Evolutionary conservation across 805 yeast species (phyloP).

Genomic region (Dipodascus geniculatus): DNA sequence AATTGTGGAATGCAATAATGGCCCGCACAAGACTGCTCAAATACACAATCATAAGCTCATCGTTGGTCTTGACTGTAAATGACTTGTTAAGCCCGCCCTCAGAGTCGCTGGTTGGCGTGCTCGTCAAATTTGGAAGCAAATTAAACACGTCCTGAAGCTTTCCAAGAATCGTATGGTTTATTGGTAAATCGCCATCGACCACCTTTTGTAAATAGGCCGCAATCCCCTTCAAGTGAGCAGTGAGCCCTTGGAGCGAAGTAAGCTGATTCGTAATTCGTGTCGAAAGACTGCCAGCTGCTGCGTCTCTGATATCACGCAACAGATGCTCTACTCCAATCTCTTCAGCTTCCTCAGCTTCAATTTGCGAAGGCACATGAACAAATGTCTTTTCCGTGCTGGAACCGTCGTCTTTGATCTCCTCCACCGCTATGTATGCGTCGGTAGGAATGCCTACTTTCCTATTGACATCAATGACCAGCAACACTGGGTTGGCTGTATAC

Average conservation of each 20-base stretch:
- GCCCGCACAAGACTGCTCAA: constrained; percentile 84
- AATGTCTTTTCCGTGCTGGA: constrained; percentile 86
- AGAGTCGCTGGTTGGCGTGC: constrained; percentile 16
- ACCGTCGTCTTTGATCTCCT: constrained; percentile 94
- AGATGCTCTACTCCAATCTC: constrained; percentile 98
- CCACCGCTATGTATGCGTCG: constrained; percentile 86
- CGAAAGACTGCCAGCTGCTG: constrained; percentile 88
- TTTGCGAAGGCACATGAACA: constrained; percentile 81
- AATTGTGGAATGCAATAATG: constrained; percentile 90
- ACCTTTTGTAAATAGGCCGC: constrained; percentile 69
- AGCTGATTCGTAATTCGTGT: constrained; percentile 81
- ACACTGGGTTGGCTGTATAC: constrained; percentile 68
- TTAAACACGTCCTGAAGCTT: constrained; percentile 92
- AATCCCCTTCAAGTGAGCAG: constrained; percentile 66
- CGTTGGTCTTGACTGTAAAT: constrained; percentile 86
- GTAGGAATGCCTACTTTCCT: constrained; percentile 91
- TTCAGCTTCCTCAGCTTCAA: constrained; percentile 98
- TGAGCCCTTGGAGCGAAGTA: constrained; percentile 77
- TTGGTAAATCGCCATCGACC: constrained; percentile 57
- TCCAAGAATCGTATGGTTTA: constrained; percentile 83
- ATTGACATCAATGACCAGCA: constrained; percentile 84
- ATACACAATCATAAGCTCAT: constrained; percentile 89
- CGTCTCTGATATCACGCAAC: constrained; percentile 87
- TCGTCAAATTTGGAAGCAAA: constrained; percentile 65
- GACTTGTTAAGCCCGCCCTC: constrained; percentile 35